Conservation (phyloP, 257 asterid genomes). For the Scutellaria galericulata region DNA sequence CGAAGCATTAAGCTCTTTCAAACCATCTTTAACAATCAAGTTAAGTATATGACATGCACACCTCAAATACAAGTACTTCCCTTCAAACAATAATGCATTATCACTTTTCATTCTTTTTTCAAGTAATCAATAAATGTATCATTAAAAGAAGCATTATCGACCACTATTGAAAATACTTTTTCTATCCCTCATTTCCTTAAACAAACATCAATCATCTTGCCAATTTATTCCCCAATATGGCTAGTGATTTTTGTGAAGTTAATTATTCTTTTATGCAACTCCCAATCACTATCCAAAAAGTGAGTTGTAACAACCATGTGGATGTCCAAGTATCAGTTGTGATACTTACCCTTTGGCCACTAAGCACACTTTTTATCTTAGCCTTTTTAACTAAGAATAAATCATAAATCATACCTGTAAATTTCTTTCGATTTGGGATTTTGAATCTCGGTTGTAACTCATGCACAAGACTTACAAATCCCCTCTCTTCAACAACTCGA, state of each 20-base stretch:
- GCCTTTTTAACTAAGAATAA: neutral
- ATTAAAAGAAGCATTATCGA: neutral
- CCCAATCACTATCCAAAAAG: neutral
- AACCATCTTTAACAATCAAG: too few relatives aligned
- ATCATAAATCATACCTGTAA: neutral
- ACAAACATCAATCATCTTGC: neutral
- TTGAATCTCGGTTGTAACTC: too few relatives aligned
- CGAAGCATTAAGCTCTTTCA: too few relatives aligned
- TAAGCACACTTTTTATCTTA: neutral
- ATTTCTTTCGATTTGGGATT: neutral
- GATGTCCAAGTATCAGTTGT: neutral
- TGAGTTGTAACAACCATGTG: neutral
- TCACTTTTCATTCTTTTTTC: neutral
- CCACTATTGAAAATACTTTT: too few relatives aligned
- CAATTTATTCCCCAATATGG: neutral
- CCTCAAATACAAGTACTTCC: too few relatives aligned
- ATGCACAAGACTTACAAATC: too few relatives aligned
- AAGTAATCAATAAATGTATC: neutral
- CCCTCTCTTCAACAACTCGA: too few relatives aligned
- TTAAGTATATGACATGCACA: too few relatives aligned
- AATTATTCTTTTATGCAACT: slow-evolving; percentile 11
- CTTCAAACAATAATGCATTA: neutral
- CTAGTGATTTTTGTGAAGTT: slow-evolving; percentile 10
- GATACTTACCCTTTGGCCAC: neutral
- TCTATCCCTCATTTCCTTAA: neutral